Percentiles rank a stretch among this genome's conserved stretches.
These are phyloP conservation scores for Asterella californica DNA, from an alignment of 225 moss, liverwort and hornwort species.

Conservation along the genomic window DNA sequence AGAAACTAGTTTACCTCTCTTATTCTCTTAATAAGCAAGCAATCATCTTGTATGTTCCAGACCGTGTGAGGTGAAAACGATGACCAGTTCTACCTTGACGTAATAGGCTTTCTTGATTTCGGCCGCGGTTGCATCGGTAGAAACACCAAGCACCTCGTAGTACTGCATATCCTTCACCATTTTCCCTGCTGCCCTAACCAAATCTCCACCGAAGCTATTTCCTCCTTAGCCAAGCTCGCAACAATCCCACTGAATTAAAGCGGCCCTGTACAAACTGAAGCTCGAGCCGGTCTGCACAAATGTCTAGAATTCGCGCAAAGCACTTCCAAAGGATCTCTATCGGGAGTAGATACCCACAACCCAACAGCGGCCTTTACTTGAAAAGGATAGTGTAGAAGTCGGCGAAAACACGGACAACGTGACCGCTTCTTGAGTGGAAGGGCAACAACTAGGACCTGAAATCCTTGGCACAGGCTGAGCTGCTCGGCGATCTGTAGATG, in stretches of 20 bases:
- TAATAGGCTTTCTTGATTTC: conserved; percentile 92
- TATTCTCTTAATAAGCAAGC: neutral
- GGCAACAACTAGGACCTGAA: neutral
- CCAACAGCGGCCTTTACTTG: neutral
- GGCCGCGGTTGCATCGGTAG: conserved; percentile 47
- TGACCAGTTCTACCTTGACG: conserved; percentile 48
- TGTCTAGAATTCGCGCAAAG: too few species aligned
- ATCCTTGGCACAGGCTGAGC: neutral
- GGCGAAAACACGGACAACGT: neutral
- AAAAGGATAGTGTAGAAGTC: neutral
- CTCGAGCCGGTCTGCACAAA: neutral
- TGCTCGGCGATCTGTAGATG: neutral
- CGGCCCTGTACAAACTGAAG: neutral
- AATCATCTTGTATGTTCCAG: neutral
- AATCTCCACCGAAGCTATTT: neutral
- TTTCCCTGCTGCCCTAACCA: neutral
- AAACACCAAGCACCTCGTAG: conserved; percentile 69
- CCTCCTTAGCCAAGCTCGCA: neutral
- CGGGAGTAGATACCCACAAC: neutral
- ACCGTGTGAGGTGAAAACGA: neutral
- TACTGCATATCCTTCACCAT: conserved; percentile 76
- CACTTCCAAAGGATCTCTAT: neutral
- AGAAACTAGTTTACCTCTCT: neutral
- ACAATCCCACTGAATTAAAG: neutral
- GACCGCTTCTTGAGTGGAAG: neutral